Base-by-base conservation (phyloP, 352 stramenopile genomes). In the Pythium aquatile region DNA sequence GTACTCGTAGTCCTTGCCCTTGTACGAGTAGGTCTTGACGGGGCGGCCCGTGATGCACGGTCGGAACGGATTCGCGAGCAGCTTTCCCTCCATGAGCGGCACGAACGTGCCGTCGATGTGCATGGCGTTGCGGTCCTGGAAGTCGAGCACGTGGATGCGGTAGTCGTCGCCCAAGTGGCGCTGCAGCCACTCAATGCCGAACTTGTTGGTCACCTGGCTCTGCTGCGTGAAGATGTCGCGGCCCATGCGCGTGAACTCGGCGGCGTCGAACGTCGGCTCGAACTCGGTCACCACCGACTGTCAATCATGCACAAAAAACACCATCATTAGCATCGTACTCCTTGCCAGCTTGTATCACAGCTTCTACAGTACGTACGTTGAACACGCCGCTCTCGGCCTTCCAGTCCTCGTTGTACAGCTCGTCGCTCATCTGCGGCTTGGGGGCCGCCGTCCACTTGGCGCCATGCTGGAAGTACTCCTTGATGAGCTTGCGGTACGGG, bases 31-130 rank as follows among this genome's bases (percentile, higher is more conserved):
- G 39, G 82, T 91, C 66, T 94, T 94, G 60, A 94, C 83, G 4
- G 82, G 83, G 13, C 81, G 76, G 5, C 88, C 88, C 13, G 88
- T 97, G 70, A 96, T 93, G 60, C 88, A 97, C 44, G 87, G 88
- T 0, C 88, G 82, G 69, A 81, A 94, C 24, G 88, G 88, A 66
- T 97, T 97, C 8, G 88, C 87, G 32, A 96, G 73, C 51, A 96
- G 58, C 65, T 96, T 96, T 40, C 87, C 88, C 4, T 85, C 83
- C 76, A 89, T 91, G 48, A 96, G 64, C 63, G 88, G 88, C 46
- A 95, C 81, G 61, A 96, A 96, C 51, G 87, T 96, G 35, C 88
- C 88, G 61, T 96, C 88, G 61, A 97, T 97, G 69, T 97, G 88
- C 88, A 97, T 97, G 57, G 88, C 88, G 58, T 96, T 95, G 60